Conservation (phyloP, 1,284 basidiomycete genomes). For the Malassezia restricta region DNA sequence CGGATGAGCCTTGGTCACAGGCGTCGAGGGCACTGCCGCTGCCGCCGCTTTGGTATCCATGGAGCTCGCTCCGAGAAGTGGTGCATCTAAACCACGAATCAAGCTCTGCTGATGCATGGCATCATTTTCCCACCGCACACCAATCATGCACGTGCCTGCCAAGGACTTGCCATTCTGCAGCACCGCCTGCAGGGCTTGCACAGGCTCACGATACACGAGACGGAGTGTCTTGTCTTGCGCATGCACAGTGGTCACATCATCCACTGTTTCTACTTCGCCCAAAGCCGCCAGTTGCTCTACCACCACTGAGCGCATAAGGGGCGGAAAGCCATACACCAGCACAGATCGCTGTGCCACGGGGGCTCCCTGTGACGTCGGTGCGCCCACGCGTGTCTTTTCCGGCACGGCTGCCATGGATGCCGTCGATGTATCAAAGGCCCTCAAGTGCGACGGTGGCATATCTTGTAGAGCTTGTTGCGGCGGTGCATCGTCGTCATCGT, state of each 20-base stretch:
- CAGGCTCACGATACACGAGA: slow-evolving; percentile 21
- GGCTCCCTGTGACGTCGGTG: not conserved
- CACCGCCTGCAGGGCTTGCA: slow-evolving; percentile 30
- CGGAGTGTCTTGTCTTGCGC: slow-evolving; percentile 17
- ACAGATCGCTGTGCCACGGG: slow-evolving; percentile 23
- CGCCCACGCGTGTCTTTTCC: not conserved
- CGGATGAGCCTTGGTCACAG: not conserved
- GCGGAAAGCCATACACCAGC: slow-evolving; percentile 27
- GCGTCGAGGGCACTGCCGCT: slow-evolving; percentile 1
- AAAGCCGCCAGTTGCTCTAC: slow-evolving; percentile 27
- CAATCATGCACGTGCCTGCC: slow-evolving; percentile 27
- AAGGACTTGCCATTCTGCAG: slow-evolving; percentile 26
- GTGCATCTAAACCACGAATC: slow-evolving; percentile 26
- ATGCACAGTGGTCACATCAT: slow-evolving; percentile 22
- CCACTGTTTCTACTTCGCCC: slow-evolving; percentile 21
- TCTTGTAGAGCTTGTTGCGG: slow-evolving; percentile 12
- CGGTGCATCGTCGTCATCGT: slow-evolving; percentile 15
- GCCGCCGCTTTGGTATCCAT: not conserved
- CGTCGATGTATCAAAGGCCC: not conserved
- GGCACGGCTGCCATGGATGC: not conserved
- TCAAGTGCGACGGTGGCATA: not conserved
- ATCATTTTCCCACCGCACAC: slow-evolving; percentile 33
- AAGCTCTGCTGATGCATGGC: slow-evolving; percentile 28
- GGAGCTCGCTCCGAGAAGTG: slow-evolving; percentile 16
- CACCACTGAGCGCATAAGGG: slow-evolving; percentile 23